These are phyloP conservation scores for Ophiostoma tasmaniense DNA, from an alignment of 2,329 filamentous ascomycete species.

Conservation along the genomic window DNA sequence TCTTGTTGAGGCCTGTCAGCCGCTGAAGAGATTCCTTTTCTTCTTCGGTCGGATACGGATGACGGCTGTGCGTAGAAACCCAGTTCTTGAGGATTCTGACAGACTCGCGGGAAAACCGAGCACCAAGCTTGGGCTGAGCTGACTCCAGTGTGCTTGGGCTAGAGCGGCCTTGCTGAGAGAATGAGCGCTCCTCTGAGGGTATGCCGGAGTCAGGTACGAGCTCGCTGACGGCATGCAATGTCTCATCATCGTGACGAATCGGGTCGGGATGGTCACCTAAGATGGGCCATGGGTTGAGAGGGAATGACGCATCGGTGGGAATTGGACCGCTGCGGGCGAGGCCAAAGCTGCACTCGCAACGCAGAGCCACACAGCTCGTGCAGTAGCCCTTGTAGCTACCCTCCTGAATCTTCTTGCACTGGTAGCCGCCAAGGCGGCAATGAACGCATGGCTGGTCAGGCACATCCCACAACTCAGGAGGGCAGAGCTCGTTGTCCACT, in stretches of 20 bases:
- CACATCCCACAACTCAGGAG: conserved; percentile 31
- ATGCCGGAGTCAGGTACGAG: neutral
- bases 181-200: conserved; percentile 13
- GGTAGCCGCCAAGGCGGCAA: conserved; percentile 44
- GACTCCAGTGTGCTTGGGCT: conserved; percentile 22
- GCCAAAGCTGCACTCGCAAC: conserved; percentile 51
- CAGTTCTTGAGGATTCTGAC: conserved; percentile 76
- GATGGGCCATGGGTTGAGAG: conserved; percentile 38
- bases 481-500: conserved; percentile 28
- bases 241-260: conserved; percentile 32
- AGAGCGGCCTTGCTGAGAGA: conserved; percentile 16
- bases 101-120: conserved; percentile 71
- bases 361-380: conserved; percentile 53
- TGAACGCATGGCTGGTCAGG: conserved; percentile 42
- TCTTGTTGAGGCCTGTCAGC: conserved; percentile 71
- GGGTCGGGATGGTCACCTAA: conserved; percentile 37
- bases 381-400: conserved; percentile 53
- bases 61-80: conserved; percentile 68
- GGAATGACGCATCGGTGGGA: conserved; percentile 32
- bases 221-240: neutral
- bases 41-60: conserved; percentile 81
- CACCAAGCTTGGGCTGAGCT: conserved; percentile 53
- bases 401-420: conserved; percentile 53
- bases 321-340: conserved; percentile 26
- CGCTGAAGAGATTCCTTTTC: conserved; percentile 74